Percentiles rank a stretch among this genome's conserved stretches.
phyloP scores from a whole-genome alignment of 306 rosid species.

The Crotalaria pallida region DNA sequence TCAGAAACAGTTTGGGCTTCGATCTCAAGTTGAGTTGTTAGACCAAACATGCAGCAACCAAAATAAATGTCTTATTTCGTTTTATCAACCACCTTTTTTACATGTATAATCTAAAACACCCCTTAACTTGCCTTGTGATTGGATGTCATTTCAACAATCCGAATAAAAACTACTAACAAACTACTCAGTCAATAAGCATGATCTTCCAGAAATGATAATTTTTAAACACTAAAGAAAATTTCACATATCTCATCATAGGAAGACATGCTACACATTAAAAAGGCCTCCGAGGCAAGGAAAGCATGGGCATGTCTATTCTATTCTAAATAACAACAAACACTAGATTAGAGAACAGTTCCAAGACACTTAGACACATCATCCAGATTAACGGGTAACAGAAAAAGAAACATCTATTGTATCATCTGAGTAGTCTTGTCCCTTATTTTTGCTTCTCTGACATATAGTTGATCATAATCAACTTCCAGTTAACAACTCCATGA shows the following conservation, averaged over 20 bases:
- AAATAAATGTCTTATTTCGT: too few relatives aligned
- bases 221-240: not conserved
- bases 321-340: not conserved
- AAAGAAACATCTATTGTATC: not conserved
- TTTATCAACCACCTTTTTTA: too few relatives aligned
- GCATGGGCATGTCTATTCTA: constrained; percentile 23
- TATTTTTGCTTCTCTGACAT: constrained; percentile 7
- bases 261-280: constrained; percentile 5
- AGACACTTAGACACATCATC: constrained; percentile 1
- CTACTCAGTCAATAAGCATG: not conserved
- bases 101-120: too few relatives aligned
- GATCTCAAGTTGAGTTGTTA: not conserved
- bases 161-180: not conserved
- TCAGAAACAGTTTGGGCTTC: not conserved
- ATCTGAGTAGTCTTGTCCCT: not conserved
- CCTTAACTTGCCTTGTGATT: too few relatives aligned
- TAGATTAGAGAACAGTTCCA: too few relatives aligned
- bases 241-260: not conserved
- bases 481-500: constrained; percentile 52
- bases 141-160: not conserved
- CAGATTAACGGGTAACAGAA: not conserved
- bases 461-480: constrained; percentile 24
- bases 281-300: constrained; percentile 6
- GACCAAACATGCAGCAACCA: too few relatives aligned
- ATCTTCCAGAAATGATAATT: not conserved